phyloP scores from a whole-genome alignment of 129 eudicot genomes.

The Flaveria trinervia region DNA sequence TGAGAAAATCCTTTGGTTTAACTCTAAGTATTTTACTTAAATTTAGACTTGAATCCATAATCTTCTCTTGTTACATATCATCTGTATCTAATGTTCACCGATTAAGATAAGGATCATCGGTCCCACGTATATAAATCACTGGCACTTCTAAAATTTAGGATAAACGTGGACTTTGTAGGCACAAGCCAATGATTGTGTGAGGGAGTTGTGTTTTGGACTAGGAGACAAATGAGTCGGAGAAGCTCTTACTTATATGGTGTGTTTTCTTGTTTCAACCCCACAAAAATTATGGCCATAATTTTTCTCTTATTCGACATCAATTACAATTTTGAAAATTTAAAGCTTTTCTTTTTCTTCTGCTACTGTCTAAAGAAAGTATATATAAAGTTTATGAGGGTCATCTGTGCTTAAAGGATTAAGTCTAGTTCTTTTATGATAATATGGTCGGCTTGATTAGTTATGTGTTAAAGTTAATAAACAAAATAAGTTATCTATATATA shows the following conservation, averaged over 20 bases:
- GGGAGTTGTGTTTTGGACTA: constrained; percentile 11
- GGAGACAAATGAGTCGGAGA: constrained; percentile 36
- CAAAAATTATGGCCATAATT: constrained; percentile 22
- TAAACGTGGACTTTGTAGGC: constrained; percentile 26
- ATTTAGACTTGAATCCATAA: too few relatives aligned
- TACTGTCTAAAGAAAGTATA: too few relatives aligned
- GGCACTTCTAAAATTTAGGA: not conserved
- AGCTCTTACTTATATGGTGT: constrained; percentile 27
- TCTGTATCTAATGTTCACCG: too few relatives aligned
- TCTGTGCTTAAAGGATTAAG: too few relatives aligned
- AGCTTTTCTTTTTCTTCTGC: not conserved
- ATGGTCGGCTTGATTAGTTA: too few relatives aligned
- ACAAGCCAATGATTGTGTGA: constrained; percentile 22
- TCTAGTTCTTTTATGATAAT: too few relatives aligned
- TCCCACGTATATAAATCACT: not conserved
- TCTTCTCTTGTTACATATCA: too few relatives aligned
- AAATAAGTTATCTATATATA: too few relatives aligned
- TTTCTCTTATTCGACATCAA: constrained; percentile 23
- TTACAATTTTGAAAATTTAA: not conserved
- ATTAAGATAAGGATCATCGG: too few relatives aligned
- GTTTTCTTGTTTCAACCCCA: constrained; percentile 31
- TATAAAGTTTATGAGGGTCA: not conserved
- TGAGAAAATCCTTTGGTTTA: too few relatives aligned
- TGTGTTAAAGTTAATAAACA: too few relatives aligned
- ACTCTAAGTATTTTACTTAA: too few relatives aligned